Evolutionary conservation across 306 rosid species (phyloP).

Genomic region (Inga oerstediana): DNA sequence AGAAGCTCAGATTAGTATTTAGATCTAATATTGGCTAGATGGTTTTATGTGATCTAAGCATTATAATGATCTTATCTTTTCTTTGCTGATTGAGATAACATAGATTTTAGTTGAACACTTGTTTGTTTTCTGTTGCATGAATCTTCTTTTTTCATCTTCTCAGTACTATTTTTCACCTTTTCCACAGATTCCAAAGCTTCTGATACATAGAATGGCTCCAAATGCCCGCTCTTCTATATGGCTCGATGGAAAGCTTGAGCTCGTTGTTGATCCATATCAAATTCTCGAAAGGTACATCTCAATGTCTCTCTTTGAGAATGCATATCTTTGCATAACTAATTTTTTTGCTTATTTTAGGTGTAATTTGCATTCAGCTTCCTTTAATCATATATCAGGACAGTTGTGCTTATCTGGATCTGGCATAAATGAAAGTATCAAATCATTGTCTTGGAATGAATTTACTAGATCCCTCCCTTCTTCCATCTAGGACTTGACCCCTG

Average conservation of each 20-base stretch:
- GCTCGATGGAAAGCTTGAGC: constrained; percentile 96
- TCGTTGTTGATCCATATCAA: constrained; percentile 87
- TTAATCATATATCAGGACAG: not conserved
- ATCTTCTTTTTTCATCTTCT: constrained; percentile 1
- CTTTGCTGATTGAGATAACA: not conserved
- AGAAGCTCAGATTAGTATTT: not conserved
- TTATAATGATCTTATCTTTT: not conserved
- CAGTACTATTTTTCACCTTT: constrained; percentile 31
- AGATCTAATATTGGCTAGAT: not conserved
- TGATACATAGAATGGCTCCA: constrained; percentile 89
- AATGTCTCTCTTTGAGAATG: constrained; percentile 19
- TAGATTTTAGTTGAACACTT: not conserved
- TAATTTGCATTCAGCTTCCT: not conserved
- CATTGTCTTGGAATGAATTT: not conserved
- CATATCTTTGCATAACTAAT: not conserved
- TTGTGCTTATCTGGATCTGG: not conserved
- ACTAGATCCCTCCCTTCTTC: not conserved
- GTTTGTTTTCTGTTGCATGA: constrained; percentile 7
- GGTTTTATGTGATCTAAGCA: not conserved
- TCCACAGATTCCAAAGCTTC: constrained; percentile 89
- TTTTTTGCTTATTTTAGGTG: not conserved
- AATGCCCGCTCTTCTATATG: constrained; percentile 89
- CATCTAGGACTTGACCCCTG: not conserved
- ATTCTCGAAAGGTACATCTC: constrained; percentile 80
- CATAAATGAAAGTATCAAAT: not conserved